Base-by-base conservation (phyloP, 1,284 basidiomycete genomes). In the Stygiomarasmius scandens region DNA sequence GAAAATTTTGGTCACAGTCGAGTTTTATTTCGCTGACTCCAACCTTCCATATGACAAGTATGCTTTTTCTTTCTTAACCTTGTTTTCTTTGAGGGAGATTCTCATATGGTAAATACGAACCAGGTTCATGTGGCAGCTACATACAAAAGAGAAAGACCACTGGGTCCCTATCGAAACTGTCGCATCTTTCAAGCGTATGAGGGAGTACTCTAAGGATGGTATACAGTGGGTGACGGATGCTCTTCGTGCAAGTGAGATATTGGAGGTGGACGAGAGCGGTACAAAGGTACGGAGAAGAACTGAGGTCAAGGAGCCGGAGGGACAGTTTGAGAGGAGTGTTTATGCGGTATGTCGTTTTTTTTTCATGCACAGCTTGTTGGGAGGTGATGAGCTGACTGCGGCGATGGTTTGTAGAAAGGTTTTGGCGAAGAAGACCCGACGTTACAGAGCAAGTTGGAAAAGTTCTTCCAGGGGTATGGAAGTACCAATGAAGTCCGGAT, bases 11-110 rank as follows among this genome's bases (percentile, higher is more conserved):
- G n/a, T n/a, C n/a, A n/a, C 58, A 97, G 96, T 98, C 68, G 93
- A 96, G 73, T 99, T 98, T 75, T 99, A 99, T 81, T 96, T 99
- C 75, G 92, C 92, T 52, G 94, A 97, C 75, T 86, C 95, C 29
- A 99, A 99, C 77, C 84, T 99, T 50, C 96, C 97, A 12, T 96
- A 89, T 67, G 97, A 98, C 85, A 95, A 92, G 88, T 89, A 65
- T 47, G 80, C 69, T 43, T 29, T 20, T 22, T 29, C 22, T 32
- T 23, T n/a, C 24, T 49, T 23, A 47, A 49, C 36, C 47, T n/a
- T 24, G 46, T 6, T 48, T 48, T 6, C 6, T 12, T 19, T 23
- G 10, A 48, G 46, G 46, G 12, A 22, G 14, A 41, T 52, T 10
- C 23, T 16, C 29, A 29, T 19, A 38, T 22, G 27, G 29, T 12